phyloP scores from a whole-genome alignment of 2,329 filamentous ascomycete genomes.

The Colletotrichum somersetense region DNA sequence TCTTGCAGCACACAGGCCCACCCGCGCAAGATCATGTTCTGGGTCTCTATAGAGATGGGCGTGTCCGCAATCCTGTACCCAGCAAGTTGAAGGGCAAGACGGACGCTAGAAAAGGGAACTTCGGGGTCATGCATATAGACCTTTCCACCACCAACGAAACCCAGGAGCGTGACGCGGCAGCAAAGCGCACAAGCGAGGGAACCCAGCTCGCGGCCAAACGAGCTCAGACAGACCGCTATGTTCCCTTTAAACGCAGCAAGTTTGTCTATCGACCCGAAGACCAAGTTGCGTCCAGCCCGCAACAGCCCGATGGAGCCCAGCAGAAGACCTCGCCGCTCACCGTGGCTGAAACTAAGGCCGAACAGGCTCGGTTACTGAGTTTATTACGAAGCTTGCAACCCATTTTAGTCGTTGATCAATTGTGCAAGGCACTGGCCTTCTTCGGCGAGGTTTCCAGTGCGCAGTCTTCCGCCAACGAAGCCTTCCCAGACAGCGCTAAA shows the following conservation, averaged over 20 bases:
- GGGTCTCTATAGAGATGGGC: constrained; percentile 57
- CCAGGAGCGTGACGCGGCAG: constrained; percentile 64
- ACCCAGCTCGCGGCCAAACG: constrained; percentile 69
- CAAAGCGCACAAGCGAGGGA: constrained; percentile 72
- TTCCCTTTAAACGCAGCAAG: constrained; percentile 60
- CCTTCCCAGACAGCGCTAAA: constrained; percentile 68
- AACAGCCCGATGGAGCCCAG: constrained; percentile 40
- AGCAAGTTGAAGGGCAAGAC: constrained; percentile 72
- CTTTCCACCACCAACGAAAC: constrained; percentile 59
- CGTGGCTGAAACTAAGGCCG: constrained; percentile 65
- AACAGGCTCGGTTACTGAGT: constrained; percentile 71
- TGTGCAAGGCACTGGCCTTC: constrained; percentile 73
- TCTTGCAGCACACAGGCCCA: constrained; percentile 44
- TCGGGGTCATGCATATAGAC: constrained; percentile 73
- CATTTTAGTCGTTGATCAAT: constrained; percentile 69
- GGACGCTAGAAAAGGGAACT: constrained; percentile 69
- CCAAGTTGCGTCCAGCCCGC: not conserved
- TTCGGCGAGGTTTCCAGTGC: constrained; percentile 72
- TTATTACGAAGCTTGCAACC: constrained; percentile 69
- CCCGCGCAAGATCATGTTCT: constrained; percentile 43
- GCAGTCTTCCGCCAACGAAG: constrained; percentile 62
- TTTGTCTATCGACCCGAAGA: constrained; percentile 46
- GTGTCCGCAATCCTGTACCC: constrained; percentile 69
- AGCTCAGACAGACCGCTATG: constrained; percentile 67
- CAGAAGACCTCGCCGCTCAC: constrained; percentile 48